Percentiles rank a stretch among this genome's conserved stretches.
These are phyloP conservation scores for Beauveria brongniartii DNA, from an alignment of 2,329 filamentous ascomycete genomes.

Conservation along the genomic window DNA sequence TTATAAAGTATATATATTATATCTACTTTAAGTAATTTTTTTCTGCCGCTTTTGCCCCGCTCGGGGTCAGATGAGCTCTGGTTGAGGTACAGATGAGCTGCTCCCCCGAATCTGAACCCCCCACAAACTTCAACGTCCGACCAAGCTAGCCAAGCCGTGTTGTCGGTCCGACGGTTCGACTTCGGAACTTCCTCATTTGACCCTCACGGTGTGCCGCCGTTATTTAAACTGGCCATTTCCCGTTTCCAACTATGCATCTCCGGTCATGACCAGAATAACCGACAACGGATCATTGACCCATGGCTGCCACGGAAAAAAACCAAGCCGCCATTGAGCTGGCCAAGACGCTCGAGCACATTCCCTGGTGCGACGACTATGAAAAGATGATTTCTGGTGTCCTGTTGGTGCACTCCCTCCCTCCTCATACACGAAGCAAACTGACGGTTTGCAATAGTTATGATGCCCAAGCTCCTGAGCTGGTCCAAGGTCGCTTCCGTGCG, in stretches of 20 bases:
- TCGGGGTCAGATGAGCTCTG: too few relatives aligned
- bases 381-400: conserved; percentile 58
- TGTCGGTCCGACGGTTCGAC: conserved; percentile 10
- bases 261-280: not conserved
- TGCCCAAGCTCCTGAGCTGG: conserved; percentile 37
- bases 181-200: not conserved
- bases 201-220: not conserved
- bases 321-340: conserved; percentile 34
- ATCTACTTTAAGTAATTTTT: too few relatives aligned
- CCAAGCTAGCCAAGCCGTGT: conserved; percentile 1
- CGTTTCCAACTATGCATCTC: not conserved
- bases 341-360: conserved; percentile 40
- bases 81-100: too few relatives aligned
- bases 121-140: conserved; percentile 3
- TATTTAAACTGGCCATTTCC: conserved; percentile 1
- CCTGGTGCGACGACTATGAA: conserved; percentile 53
- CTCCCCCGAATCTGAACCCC: not conserved
- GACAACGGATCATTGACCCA: conserved; percentile 1
- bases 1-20: too few relatives aligned
- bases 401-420: conserved; percentile 27
- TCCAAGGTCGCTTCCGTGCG: conserved; percentile 43
- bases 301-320: conserved; percentile 30
- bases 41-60: too few relatives aligned
- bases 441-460: conserved; percentile 37
- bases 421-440: not conserved